phyloP scores from a whole-genome alignment of 2,329 filamentous ascomycete species.

The Colletotrichum spaethianum region DNA sequence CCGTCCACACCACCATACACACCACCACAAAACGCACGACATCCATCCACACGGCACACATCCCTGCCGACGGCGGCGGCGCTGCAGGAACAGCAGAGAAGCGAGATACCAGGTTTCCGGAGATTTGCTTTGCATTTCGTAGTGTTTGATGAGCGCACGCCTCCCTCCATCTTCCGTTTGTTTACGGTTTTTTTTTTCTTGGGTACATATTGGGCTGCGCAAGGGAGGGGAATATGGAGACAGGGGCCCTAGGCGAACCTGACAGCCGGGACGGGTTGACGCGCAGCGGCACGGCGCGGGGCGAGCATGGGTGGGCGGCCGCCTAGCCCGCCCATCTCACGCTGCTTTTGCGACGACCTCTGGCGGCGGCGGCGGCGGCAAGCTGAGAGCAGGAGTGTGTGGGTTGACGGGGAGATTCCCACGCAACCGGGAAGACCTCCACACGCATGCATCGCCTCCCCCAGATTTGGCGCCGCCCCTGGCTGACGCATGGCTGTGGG shows the following conservation, averaged over 20 bases:
- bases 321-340: constrained; percentile 49
- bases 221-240: constrained; percentile 20
- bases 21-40: constrained; percentile 31
- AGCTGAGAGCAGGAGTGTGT: constrained; percentile 45
- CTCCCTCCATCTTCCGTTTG: constrained; percentile 35
- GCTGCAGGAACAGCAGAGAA: constrained; percentile 39
- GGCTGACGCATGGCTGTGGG: constrained; percentile 21
- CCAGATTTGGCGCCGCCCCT: constrained; percentile 18
- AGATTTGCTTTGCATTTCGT: constrained; percentile 33
- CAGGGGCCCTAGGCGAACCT: constrained; percentile 43
- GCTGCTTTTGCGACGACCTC: constrained; percentile 54
- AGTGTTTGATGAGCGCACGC: constrained; percentile 29
- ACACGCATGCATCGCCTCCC: not conserved
- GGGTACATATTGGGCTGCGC: constrained; percentile 40
- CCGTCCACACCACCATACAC: not conserved
- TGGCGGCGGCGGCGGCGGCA: constrained; percentile 39
- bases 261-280: constrained; percentile 47
- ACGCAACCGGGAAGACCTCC: constrained; percentile 21
- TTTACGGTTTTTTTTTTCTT: constrained; percentile 28
- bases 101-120: constrained; percentile 30
- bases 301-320: constrained; percentile 40
- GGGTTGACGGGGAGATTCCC: constrained; percentile 22
- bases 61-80: constrained; percentile 18
- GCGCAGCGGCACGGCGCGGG: constrained; percentile 46
- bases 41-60: constrained; percentile 20